phyloP scores from a whole-genome alignment of 225 moss, liverwort and hornwort species.

The Anthoceros angustus region DNA sequence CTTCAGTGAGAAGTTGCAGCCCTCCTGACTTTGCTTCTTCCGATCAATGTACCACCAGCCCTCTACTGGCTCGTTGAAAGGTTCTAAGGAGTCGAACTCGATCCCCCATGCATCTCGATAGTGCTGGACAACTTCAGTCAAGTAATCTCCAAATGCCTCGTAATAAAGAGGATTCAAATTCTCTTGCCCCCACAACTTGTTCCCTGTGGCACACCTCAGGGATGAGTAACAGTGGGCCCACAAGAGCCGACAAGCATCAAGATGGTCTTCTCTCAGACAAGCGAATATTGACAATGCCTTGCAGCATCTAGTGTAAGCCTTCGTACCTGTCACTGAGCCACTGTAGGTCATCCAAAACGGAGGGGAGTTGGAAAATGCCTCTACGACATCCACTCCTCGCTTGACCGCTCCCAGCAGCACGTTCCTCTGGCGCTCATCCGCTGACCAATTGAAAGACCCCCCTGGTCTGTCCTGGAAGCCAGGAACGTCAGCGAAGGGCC shows the following conservation, averaged over 20 bases:
- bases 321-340: slow-evolving; percentile 85
- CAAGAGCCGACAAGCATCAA: background rate
- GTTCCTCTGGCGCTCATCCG: slow-evolving; percentile 68
- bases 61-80: slow-evolving; percentile 92
- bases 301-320: background rate
- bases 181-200: slow-evolving; percentile 54
- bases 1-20: slow-evolving; percentile 74
- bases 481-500: slow-evolving; percentile 74
- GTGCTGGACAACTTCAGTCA: slow-evolving; percentile 74
- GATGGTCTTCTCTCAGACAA: too few species aligned
- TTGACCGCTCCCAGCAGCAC: slow-evolving; percentile 66
- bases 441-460: slow-evolving; percentile 68
- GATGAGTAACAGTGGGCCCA: background rate
- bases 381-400: slow-evolving; percentile 57
- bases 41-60: slow-evolving; percentile 96
- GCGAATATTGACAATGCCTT: background rate
- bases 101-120: slow-evolving; percentile 53
- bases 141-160: slow-evolving; percentile 67
- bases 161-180: slow-evolving; percentile 49
- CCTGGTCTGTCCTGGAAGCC: slow-evolving; percentile 44
- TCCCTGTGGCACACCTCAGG: slow-evolving; percentile 25
- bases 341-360: slow-evolving; percentile 91
- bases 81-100: slow-evolving; percentile 62
- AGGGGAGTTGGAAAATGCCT: slow-evolving; percentile 94
- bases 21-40: slow-evolving; percentile 79